These are phyloP conservation scores for Pythium dissimile DNA, from an alignment of 352 stramenopile genomes.

Conservation along the genomic window DNA sequence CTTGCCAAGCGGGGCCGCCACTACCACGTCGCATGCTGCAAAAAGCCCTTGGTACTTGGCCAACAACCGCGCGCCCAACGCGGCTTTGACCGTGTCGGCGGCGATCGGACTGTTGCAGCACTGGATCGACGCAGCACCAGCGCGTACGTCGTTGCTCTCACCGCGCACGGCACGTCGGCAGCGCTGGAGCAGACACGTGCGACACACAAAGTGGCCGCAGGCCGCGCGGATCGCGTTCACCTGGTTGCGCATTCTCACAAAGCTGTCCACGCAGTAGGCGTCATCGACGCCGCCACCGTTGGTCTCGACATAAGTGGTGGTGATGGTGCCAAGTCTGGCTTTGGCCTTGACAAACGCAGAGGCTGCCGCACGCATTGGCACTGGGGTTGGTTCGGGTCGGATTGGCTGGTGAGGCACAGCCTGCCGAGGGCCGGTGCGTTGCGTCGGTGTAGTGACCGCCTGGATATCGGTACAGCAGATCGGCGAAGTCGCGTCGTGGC, in stretches of 20 bases:
- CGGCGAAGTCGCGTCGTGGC: background rate
- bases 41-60: conserved; percentile 34
- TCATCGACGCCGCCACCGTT: too few relatives aligned
- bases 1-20: background rate
- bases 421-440: too few relatives aligned
- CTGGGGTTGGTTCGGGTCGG: too few relatives aligned
- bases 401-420: too few relatives aligned
- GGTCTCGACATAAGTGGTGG: too few relatives aligned
- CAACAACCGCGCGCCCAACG: conserved; percentile 18
- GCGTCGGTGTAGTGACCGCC: too few relatives aligned
- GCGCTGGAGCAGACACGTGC: conserved; percentile 25
- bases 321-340: background rate
- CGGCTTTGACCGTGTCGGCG: conserved; percentile 22
- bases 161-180: conserved; percentile 18
- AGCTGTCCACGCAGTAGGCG: background rate
- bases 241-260: background rate
- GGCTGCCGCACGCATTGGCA: background rate
- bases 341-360: background rate
- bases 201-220: conserved; percentile 30
- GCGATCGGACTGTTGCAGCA: conserved; percentile 34
- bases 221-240: background rate
- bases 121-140: conserved; percentile 21
- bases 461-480: background rate
- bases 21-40: conserved; percentile 9
- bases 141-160: conserved; percentile 22